phyloP scores from a whole-genome alignment of 129 eudicot species.

The Ambrosia artemisiifolia region DNA sequence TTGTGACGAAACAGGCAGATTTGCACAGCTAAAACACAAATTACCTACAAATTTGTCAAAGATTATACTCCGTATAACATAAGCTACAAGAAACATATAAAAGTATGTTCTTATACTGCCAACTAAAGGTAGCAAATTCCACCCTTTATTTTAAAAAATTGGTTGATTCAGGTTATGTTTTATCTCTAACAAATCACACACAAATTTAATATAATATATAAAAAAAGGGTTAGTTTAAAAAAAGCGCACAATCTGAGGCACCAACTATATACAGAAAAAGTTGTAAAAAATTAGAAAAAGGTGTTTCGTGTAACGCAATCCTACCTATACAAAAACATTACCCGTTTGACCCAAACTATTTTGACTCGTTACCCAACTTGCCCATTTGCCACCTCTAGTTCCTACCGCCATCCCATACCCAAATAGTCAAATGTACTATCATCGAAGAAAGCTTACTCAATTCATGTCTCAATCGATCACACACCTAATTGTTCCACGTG shows the following conservation, averaged over 20 bases:
- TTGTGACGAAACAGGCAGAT: neutral
- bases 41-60: neutral
- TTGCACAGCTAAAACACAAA: slow-evolving; percentile 11
- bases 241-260: too few species aligned
- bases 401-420: neutral
- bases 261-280: too few species aligned
- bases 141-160: too few species aligned
- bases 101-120: too few species aligned
- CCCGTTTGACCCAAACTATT: neutral
- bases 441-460: slow-evolving; percentile 3
- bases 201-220: too few species aligned
- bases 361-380: neutral
- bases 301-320: neutral
- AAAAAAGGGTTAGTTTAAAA: too few species aligned
- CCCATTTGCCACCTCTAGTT: neutral
- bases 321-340: neutral
- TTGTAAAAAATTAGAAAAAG: too few species aligned
- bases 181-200: too few species aligned
- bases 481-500: neutral
- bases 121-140: too few species aligned
- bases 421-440: neutral
- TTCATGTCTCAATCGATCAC: neutral
- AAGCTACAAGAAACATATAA: slow-evolving; percentile 2
- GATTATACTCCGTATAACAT: neutral
- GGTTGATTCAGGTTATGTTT: too few species aligned